Evolutionary conservation across 805 yeast species (phyloP), one percentile per base, ranked within the genome.

Genomic region (Myxozyma vanderwaltii): DNA sequence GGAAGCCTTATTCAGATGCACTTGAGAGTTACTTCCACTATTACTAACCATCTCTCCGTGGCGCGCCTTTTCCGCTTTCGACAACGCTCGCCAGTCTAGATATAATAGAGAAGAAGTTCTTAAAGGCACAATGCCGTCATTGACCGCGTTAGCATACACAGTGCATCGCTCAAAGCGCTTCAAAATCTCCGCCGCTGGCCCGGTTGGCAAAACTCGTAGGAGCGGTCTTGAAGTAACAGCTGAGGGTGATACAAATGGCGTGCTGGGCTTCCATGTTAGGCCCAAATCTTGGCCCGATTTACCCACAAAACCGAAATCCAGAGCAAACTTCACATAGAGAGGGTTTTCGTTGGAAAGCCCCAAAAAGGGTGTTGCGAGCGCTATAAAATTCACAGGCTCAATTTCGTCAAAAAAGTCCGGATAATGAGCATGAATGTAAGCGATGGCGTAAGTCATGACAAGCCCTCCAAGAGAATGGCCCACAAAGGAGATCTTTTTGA

Each of bases 401-500:
- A 87, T 77, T 13, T 75, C 73, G 15, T 81, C 71, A 69, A 92
- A 91, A 65, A 91, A 83, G 67, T 82, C 80, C 0, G 96, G 95
- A 60, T 84, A 79, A 58, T 82, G 70, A 7, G 75, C 70, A 13
- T 78, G 81, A 23, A 94, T 80, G 70, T 90, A 87, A 1, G 92
- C 94, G 41, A 94, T 77, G 1, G 98, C 96, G 79, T 88, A 92
- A 0, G 96, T 84, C 74, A 92, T 97, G 8, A 88, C 88, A 17
- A 89, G 82, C 0, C 99, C 99, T 17, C 99, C 99, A 26, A 94
- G 76, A 0, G 98, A 92, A 73, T 94, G 99, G 1, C 94, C 96
- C 21, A 94, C 77, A 68, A 94, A 91, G 1, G 98, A 92, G 8
- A 62, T 62, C 67, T 83, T 83, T 12, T 74, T 72, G 6, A 89